These are phyloP conservation scores for Fusarium brachygibbosum DNA, from an alignment of 2,329 filamentous ascomycete species.

Conservation along the genomic window DNA sequence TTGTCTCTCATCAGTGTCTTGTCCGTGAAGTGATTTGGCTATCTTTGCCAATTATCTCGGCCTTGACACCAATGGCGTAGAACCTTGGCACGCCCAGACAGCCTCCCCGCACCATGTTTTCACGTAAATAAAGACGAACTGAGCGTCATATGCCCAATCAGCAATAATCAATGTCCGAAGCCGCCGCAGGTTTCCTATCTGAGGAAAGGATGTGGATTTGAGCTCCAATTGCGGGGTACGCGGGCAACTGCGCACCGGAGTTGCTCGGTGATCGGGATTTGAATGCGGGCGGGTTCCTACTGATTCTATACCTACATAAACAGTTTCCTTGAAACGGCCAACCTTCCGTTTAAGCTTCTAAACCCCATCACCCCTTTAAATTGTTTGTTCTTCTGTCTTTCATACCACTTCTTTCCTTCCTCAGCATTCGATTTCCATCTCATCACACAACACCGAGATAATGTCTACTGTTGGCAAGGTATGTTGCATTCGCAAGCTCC, in stretches of 20 bases:
- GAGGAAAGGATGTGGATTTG: conserved; percentile 44
- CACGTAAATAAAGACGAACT: conserved; percentile 25
- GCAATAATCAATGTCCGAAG: conserved; percentile 14
- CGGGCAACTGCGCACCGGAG: conserved; percentile 37
- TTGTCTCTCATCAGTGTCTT: conserved; percentile 29
- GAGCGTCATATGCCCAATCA: conserved; percentile 37
- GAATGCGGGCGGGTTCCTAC: conserved; percentile 34
- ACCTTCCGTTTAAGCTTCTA: conserved; percentile 22
- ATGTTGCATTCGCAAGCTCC: conserved; percentile 41
- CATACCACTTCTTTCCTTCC: conserved; percentile 27
- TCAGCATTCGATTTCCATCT: conserved; percentile 25
- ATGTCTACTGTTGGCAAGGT: conserved; percentile 69
- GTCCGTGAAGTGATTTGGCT: conserved; percentile 24
- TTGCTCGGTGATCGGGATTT: conserved; percentile 51
- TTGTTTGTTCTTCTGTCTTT: conserved; percentile 26
- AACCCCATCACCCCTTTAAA: conserved; percentile 33
- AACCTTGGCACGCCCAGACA: conserved; percentile 41
- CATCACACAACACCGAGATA: conserved; percentile 39
- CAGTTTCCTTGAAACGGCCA: conserved; percentile 22
- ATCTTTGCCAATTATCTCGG: conserved; percentile 26
- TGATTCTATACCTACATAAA: conserved; percentile 46
- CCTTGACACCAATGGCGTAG: conserved; percentile 45
- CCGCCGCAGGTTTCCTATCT: conserved; percentile 47
- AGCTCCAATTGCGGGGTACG: conserved; percentile 49
- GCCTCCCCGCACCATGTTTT: conserved; percentile 28